Base-by-base conservation (phyloP, 768 basidiomycete species). In the Mycena maculata region DNA sequence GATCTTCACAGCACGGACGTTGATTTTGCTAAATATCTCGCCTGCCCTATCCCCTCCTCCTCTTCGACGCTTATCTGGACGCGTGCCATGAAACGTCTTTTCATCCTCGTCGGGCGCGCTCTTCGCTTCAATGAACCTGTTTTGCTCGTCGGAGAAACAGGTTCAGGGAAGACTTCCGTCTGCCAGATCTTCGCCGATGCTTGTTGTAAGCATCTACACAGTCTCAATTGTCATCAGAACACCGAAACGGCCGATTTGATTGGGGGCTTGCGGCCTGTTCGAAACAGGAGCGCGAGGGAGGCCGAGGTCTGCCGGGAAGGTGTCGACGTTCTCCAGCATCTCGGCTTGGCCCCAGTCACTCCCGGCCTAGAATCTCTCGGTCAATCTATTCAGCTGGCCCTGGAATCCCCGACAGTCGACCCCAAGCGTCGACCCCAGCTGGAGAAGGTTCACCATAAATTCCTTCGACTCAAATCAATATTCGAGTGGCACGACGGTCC, bases 401-500 rank as follows among this genome's bases (percentile, higher is more conserved):
- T 83, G 47, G 78, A 80, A 54, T 72, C 52, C 68, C 60, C 47
- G 45, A 31, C 61, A 71, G 30, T 87, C 6, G 76, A 82, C 31
- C 42, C 74, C 2, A 73, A 79, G 7, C 60, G 76, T 31, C 77
- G 72, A 23, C 50, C 70, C 4, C 76, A 76, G 27, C 70, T 92
- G 11, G 76, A 78, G 44, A 79, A 80, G 4, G 76, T 86, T 13
- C 85, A 82, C 33, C 79, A 76, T 15, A 83, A 81, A 23, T 73
- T 92, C 3, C 76, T 82, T 54, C 81, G 82, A 28, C 80, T 90
- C 0, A 84, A 87, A n/a, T 88, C 93, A 0, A 88, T 99, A 44
- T 99, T 99, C 74, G 93, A 98, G 75, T 99, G 98, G 98, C 88
- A 92, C 67, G 95, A 99, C 73, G 98, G 98, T 2, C 96, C 98